Conservation (phyloP, 2,329 filamentous ascomycete genomes). For the Claviceps capensis region DNA sequence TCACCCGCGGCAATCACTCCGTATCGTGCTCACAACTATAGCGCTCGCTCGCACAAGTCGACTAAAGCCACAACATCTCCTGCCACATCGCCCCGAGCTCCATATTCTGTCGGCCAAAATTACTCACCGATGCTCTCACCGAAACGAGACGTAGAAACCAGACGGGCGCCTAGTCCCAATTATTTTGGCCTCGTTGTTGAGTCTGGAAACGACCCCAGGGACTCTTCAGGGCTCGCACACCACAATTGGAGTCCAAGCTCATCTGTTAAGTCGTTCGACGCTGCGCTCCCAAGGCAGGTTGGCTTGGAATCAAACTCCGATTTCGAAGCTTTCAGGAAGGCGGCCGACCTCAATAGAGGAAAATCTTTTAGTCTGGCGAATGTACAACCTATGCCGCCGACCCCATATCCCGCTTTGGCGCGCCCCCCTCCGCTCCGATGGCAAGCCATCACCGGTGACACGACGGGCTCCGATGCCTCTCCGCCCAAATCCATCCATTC, state of each 20-base stretch:
- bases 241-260: slow-evolving; percentile 64
- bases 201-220: slow-evolving; percentile 42
- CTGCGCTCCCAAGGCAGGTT: slow-evolving; percentile 53
- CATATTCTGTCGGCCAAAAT: slow-evolving; percentile 41
- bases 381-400: slow-evolving; percentile 29
- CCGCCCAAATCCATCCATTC: slow-evolving; percentile 13
- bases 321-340: slow-evolving; percentile 66
- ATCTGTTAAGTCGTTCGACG: slow-evolving; percentile 55
- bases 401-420: slow-evolving; percentile 15
- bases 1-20: slow-evolving; percentile 20
- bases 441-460: slow-evolving; percentile 34
- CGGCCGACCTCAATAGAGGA: slow-evolving; percentile 51
- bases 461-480: slow-evolving; percentile 20
- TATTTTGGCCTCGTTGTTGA: slow-evolving; percentile 74
- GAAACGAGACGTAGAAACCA: slow-evolving; percentile 17
- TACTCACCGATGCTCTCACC: slow-evolving; percentile 39
- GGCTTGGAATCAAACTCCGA: slow-evolving; percentile 65
- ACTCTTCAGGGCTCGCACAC: slow-evolving; percentile 48
- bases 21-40: slow-evolving; percentile 26
- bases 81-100: slow-evolving; percentile 34
- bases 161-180: slow-evolving; percentile 55
- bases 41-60: slow-evolving; percentile 24
- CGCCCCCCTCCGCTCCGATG: slow-evolving; percentile 32
- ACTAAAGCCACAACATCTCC: slow-evolving; percentile 38
- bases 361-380: slow-evolving; percentile 31